Base-by-base conservation (phyloP, 208 protist genomes). In the Wallacemonas rigidus region DNA sequence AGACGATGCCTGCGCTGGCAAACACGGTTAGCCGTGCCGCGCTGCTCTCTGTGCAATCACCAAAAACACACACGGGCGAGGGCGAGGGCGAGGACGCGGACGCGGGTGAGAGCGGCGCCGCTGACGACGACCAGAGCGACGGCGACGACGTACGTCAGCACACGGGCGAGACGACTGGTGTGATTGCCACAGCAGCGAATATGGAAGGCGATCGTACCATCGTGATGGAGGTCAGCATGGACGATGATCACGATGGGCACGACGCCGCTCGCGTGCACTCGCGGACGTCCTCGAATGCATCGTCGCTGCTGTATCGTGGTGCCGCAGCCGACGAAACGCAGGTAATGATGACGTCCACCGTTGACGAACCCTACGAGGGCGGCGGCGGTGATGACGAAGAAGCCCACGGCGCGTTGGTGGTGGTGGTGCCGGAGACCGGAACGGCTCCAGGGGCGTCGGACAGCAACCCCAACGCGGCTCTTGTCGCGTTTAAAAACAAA, bases 401-500 rank as follows among this genome's bases (percentile, higher is more conserved):
- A 50, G 45, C 45, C 0, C 8, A 50, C 26, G 26, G 26, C 26
- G 26, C 26, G 26, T 26, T 26, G 26, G 26, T 26, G 26, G 26
- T 26, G 26, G 26, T 26, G 26, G 26, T 26, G 26, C 26, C 26
- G 26, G 26, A 26, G 26, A 26, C 26, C 26, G 26, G 26, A 26
- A 26, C 26, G 26, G 26, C 0, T 26, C 26, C 26, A 26, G 26
- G 26, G 26, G 26, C 26, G 26, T 26, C 26, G 26, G 26, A 26
- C 26, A 26, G 26, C 26, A 26, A 26, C 26, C 26, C 26, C 26
- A 26, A 26, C 45, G 60, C 38, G 44, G 60, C 60, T 0, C 43
- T 65, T 4, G 60, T 48, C 3, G 58, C 73, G 50, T n/a, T 74
- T 9, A 45, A 60, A 39, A 48, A 68, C 14, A 72, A 87, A 41